Conservation (phyloP, 345 rosid species). For the Eucalyptus pauciflora region DNA sequence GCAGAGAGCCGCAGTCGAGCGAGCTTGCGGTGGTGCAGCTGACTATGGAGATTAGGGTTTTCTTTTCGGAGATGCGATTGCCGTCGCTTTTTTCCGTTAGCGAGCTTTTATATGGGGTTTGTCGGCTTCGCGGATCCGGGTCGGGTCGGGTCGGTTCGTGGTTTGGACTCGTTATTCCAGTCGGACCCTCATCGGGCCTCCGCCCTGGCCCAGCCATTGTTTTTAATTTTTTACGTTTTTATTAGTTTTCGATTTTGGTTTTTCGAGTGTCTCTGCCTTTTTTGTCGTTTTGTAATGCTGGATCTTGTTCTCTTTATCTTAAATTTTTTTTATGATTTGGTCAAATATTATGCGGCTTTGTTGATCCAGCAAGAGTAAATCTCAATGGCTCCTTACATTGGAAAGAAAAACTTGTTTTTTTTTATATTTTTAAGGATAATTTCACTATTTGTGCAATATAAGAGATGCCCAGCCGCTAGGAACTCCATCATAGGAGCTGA, state of each 20-base stretch:
- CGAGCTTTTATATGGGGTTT: background rate
- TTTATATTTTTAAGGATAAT: background rate
- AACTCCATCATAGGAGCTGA: accelerated
- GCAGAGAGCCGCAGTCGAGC: background rate
- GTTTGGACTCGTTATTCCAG: background rate
- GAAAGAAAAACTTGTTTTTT: background rate
- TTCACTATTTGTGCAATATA: background rate
- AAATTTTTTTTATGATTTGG: background rate
- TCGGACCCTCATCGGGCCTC: background rate
- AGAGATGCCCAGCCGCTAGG: accelerated
- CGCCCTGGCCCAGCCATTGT: background rate
- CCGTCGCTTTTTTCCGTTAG: background rate
- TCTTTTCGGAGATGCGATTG: background rate
- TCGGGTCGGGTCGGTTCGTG: background rate
- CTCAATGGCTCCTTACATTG: background rate
- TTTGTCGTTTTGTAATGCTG: background rate
- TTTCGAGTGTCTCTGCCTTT: background rate
- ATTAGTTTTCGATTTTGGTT: background rate
- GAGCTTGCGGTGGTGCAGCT: background rate
- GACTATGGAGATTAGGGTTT: background rate
- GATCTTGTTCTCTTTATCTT: background rate
- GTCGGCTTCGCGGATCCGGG: background rate
- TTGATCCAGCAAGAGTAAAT: background rate
- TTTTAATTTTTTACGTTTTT: background rate
- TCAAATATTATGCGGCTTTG: background rate